Base-by-base conservation (phyloP, 805 yeast genomes). In the Ogataea trehaloabstinens region DNA sequence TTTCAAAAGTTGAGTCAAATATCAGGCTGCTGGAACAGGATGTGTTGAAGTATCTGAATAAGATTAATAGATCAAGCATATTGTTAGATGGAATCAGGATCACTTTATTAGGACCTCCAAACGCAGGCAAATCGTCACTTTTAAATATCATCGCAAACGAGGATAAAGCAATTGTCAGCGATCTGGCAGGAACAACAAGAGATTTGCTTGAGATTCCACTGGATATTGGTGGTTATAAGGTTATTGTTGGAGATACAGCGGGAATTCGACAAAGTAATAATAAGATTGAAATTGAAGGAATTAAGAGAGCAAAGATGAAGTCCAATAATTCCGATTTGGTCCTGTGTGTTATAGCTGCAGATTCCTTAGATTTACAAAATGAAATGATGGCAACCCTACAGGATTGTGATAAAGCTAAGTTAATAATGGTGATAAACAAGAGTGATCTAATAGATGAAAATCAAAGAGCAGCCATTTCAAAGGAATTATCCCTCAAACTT, bases 91-190 rank as follows among this genome's bases (percentile, higher is more conserved):
- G 99, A 1, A 78, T 91, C 20, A 77, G 76, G 41, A 52, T 90
- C 19, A 78, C 82, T 0, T 64, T 93, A 7, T 48, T 90, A 11
- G 99, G 99, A 0, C 93, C 95, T 5, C 96, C 99, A 1, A 93
- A 93, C 60, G 96, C 96, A 1, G 99, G 99, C 0, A 93, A 93
- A 57, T 89, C 96, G 3, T 86, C 96, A 1, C 63, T 93, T 8
- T 61, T 93, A 36, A 93, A 93, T 53, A 55, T 64, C n/a, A 60
- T 93, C 6, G 87, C 90, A 0, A 73, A 80, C 42, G 76, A 84
- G 17, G 95, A 89, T 17, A 84, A 88, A 13, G 95, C 96, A 0
- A 88, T 93, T 27, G 98, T 93, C 1, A 87, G 96, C 56, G 80
- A 80, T 27, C 76, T 85, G 4, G 95, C 95, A 2, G 99, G 99